phyloP scores from a whole-genome alignment of 2,329 filamentous ascomycete genomes.

The Trematosphaeria pertusa region DNA sequence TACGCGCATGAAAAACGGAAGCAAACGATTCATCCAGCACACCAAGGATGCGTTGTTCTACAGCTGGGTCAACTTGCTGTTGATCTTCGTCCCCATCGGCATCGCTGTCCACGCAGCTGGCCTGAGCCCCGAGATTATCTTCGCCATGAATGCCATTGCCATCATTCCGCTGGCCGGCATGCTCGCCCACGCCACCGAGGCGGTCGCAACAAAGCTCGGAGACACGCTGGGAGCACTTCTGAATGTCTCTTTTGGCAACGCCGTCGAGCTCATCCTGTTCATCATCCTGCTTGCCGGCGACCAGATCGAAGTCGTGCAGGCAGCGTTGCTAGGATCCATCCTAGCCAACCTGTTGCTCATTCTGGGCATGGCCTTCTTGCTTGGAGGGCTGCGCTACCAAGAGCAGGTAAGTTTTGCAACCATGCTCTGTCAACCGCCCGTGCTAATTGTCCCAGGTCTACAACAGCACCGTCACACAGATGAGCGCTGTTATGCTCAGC shows the following conservation, averaged over 20 bases:
- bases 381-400: constrained; percentile 84
- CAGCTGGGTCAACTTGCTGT: constrained; percentile 78
- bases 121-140: constrained; percentile 53
- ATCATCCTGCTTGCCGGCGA: constrained; percentile 59
- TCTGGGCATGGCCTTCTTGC: constrained; percentile 87
- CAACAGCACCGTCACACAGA: constrained; percentile 93
- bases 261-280: constrained; percentile 61
- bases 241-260: constrained; percentile 61
- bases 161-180: constrained; percentile 59
- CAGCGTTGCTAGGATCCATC: constrained; percentile 87
- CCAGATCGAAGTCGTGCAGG: constrained; percentile 90
- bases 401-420: constrained; percentile 69
- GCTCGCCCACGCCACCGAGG: constrained; percentile 58
- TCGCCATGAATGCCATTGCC: constrained; percentile 60
- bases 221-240: constrained; percentile 58
- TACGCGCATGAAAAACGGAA: constrained; percentile 59
- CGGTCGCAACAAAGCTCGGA: constrained; percentile 55
- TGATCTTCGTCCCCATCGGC: constrained; percentile 80
- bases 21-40: constrained; percentile 61
- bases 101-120: constrained; percentile 65
- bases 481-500: constrained; percentile 92
- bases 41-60: constrained; percentile 68
- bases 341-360: constrained; percentile 87
- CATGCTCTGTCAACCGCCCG: not conserved
- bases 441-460: constrained; percentile 68